These are phyloP conservation scores for Pseudogymnoascus sp. DNA, from an alignment of 2,329 filamentous ascomycete species.

Conservation along the genomic window DNA sequence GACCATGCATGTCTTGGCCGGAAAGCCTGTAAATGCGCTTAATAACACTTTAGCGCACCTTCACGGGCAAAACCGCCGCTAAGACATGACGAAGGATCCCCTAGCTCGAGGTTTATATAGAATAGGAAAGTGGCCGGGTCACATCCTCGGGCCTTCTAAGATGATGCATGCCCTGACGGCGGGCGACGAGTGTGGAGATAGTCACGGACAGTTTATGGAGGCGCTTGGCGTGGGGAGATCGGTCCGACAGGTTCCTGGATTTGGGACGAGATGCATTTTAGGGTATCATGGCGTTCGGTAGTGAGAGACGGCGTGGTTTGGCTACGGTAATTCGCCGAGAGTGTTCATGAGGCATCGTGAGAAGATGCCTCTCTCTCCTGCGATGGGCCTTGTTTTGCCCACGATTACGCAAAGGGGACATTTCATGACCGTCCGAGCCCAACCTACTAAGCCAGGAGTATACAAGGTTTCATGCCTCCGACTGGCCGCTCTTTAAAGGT, in stretches of 20 bases:
- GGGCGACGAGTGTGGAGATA: not conserved
- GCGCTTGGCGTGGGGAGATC: not conserved
- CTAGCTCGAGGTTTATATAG: constrained; percentile 1
- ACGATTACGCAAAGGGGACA: not conserved
- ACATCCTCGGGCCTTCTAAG: not conserved
- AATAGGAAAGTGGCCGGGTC: not conserved
- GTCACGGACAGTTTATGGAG: not conserved
- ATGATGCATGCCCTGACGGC: not conserved
- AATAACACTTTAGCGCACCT: not conserved
- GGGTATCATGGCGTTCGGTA: not conserved
- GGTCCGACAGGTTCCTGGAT: not conserved
- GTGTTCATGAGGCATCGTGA: not conserved
- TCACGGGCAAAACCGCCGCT: not conserved
- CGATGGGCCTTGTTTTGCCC: not conserved
- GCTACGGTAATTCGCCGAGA: not conserved
- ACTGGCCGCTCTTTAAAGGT: not conserved
- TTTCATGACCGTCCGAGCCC: not conserved
- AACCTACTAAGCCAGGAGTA: not conserved
- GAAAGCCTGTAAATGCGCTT: not conserved
- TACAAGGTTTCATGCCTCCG: not conserved
- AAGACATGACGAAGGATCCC: not conserved
- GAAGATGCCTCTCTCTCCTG: not conserved
- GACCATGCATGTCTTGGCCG: not conserved
- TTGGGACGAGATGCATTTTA: not conserved
- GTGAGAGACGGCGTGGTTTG: not conserved